Evolutionary conservation across 192 early-diverging fungal genomes (phyloP), one percentile per base, ranked within the genome.

Genomic region (Allomyces javanicus): DNA sequence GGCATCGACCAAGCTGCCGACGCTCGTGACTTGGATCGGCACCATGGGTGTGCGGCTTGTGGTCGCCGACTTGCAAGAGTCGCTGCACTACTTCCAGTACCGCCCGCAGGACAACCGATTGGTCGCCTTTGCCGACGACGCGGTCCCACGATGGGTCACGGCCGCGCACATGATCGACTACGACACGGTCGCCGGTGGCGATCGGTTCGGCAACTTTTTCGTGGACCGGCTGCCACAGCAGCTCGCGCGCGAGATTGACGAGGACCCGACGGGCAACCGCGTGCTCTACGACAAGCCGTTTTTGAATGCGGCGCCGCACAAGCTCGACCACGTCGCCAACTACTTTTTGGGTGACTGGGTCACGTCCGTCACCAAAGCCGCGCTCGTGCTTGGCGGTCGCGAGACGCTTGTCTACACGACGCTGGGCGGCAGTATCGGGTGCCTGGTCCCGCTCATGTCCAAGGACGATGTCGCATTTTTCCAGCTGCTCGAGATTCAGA

Each of bases 141-240:
- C 88, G n/a, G 73, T 84, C 23, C 89, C 89, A 62, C 83, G 93
- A 62, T 93, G 87, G 83, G 83, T 89, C 50, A 92, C 93, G 19
- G 73, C 80, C 24, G 78, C 87, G 14, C 68, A 78, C 10, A 86
- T 94, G 81, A 72, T 92, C 40, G 93, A 96, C 75, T 95, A 93
- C 69, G 88, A 96, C 69, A 96, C 96, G 7, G 81, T 95, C 7
- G 88, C 83, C 7, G 88, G 84, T 21, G 94, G 89, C 22, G 96
- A 99, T 82, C 93, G 94, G 74, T 99, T 99, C 85, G 96, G 96
- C 40, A 95, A 95, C 67, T 75, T 99, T 24, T 87, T 86, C 64
- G 84, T 90, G 12, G 68, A 85, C 64, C 81, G 96, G 24, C 72
- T 91, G 67, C 82, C 90, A 2, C 66, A 76, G 24, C 75, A 80